Conservation (phyloP, 2,329 filamentous ascomycete species). For the Paracoccidioides brasiliensis region DNA sequence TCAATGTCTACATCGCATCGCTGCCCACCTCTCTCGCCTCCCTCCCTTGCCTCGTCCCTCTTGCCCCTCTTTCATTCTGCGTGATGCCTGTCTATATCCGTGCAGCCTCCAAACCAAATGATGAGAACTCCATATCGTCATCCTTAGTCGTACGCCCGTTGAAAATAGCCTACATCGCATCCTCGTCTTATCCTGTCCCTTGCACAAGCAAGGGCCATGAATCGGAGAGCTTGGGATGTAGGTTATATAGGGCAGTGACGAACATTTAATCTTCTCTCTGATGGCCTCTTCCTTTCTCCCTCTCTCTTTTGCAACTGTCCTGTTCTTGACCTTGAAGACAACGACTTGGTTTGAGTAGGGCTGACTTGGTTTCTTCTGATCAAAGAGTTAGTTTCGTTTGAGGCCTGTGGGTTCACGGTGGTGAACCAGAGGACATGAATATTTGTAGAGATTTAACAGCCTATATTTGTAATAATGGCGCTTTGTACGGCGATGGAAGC, state of each 20-base stretch:
- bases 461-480: too few relatives aligned
- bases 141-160: conserved; percentile 74
- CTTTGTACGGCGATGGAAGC: too few relatives aligned
- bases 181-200: not conserved
- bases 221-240: not conserved
- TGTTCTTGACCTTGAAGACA: not conserved
- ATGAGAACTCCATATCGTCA: conserved; percentile 89
- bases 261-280: conserved; percentile 13
- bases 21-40: too few relatives aligned
- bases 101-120: conserved; percentile 49
- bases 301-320: too few relatives aligned
- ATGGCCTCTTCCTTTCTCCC: not conserved
- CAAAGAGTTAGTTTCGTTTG: too few relatives aligned
- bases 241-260: conserved; percentile 4
- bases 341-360: not conserved
- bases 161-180: not conserved
- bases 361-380: too few relatives aligned
- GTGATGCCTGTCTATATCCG: too few relatives aligned
- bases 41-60: not conserved
- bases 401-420: too few relatives aligned
- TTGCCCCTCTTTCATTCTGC: too few relatives aligned
- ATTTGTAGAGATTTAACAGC: too few relatives aligned
- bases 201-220: not conserved
- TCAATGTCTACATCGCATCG: too few relatives aligned
- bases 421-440: too few relatives aligned